Evolutionary conservation across 2,329 filamentous ascomycete genomes (phyloP).

Genomic region (Paecilomyces formosus): DNA sequence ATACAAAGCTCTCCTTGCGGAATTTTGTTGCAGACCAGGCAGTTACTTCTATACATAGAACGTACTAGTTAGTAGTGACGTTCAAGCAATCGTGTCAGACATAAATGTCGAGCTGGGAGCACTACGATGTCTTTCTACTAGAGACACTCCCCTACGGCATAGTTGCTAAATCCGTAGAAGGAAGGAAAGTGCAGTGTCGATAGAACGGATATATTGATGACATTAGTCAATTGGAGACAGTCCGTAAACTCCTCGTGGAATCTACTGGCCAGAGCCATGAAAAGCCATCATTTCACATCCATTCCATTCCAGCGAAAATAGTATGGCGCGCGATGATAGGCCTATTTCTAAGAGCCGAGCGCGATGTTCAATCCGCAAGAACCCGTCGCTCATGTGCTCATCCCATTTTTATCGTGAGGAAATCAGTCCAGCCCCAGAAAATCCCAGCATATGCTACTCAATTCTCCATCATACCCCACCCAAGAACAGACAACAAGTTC

Average conservation of each 20-base stretch:
- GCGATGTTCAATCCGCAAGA: slow-evolving; percentile 11
- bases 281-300: slow-evolving; percentile 18
- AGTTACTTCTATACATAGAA: too few species aligned
- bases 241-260: not conserved
- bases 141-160: not conserved
- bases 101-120: not conserved
- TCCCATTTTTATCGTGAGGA: slow-evolving; percentile 12
- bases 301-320: slow-evolving; percentile 14
- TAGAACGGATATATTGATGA: slow-evolving; percentile 1
- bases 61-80: not conserved
- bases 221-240: not conserved
- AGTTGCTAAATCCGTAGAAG: not conserved
- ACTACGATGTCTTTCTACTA: not conserved
- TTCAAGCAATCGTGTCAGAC: not conserved
- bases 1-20: too few species aligned
- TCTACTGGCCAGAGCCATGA: slow-evolving; percentile 9
- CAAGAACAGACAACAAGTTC: slow-evolving; percentile 12
- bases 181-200: not conserved
- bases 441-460: slow-evolving; percentile 2
- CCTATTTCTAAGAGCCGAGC: slow-evolving; percentile 13
- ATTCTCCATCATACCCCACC: slow-evolving; percentile 3
- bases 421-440: slow-evolving; percentile 11
- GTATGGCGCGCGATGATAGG: slow-evolving; percentile 15
- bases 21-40: too few species aligned
- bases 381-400: slow-evolving; percentile 18